Evolutionary conservation across 768 basidiomycete species (phyloP).

Genomic region (Psilocybe cyanescens): DNA sequence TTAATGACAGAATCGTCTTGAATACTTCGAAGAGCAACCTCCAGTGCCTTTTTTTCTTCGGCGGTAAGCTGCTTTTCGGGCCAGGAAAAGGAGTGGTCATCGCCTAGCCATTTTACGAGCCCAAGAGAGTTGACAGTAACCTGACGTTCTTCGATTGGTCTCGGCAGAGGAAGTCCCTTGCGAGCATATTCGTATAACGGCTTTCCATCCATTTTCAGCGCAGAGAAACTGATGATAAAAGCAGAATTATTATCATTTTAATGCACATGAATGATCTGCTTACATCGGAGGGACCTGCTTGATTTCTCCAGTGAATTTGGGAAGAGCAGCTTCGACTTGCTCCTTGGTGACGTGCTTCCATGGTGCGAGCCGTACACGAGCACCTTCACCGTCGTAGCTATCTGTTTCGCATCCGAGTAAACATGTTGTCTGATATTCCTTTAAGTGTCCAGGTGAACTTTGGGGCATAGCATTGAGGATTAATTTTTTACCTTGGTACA

Average conservation of each 20-base stretch:
- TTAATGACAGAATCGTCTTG: conserved; percentile 42
- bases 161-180: conserved; percentile 85
- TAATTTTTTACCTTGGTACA: conserved; percentile 78
- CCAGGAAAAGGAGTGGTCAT: conserved; percentile 76
- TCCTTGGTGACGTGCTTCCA: conserved; percentile 87
- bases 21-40: conserved; percentile 59
- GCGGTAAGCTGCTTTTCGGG: conserved; percentile 71
- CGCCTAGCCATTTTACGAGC: conserved; percentile 77
- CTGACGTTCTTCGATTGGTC: conserved; percentile 88
- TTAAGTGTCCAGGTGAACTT: neutral
- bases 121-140: conserved; percentile 84
- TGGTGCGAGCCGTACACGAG: conserved; percentile 72
- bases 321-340: conserved; percentile 68
- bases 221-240: conserved; percentile 76
- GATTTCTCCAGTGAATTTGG: conserved; percentile 84
- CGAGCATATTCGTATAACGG: conserved; percentile 96
- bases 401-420: conserved; percentile 95
- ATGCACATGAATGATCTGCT: conserved; percentile 16
- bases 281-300: conserved; percentile 93
- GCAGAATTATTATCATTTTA: neutral
- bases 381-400: conserved; percentile 90
- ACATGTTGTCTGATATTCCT: conserved; percentile 94
- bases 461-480: neutral
- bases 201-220: conserved; percentile 97
- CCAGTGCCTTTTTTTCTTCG: conserved; percentile 72